Evolutionary conservation across 768 basidiomycete genomes (phyloP).

Genomic region (Panaeolus papilionaceus): DNA sequence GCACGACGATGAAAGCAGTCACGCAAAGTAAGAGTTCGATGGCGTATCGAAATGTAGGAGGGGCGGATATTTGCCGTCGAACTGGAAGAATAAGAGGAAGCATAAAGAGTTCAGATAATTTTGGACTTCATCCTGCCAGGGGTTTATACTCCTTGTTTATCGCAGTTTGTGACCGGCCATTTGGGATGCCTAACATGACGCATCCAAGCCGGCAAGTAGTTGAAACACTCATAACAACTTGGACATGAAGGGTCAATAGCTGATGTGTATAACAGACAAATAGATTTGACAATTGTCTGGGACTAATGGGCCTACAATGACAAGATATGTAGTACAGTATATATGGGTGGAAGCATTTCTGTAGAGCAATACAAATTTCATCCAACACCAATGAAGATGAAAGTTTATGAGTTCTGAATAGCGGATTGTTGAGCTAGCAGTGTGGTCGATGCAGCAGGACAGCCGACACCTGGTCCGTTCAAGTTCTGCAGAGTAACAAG

Average conservation of each 20-base stretch:
- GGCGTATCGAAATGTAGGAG: not conserved
- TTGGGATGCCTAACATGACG: too few species aligned
- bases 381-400: slow-evolving; percentile 12
- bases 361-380: slow-evolving; percentile 34
- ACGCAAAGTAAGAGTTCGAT: not conserved
- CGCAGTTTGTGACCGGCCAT: not conserved
- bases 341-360: not conserved
- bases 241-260: not conserved
- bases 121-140: not conserved
- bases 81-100: not conserved
- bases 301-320: not conserved
- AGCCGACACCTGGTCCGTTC: slow-evolving; percentile 70
- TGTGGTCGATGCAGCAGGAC: slow-evolving; percentile 68
- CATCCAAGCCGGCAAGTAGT: too few species aligned
- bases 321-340: not conserved
- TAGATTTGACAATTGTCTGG: not conserved
- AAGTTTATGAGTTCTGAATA: slow-evolving; percentile 26
- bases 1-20: not conserved
- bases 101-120: not conserved
- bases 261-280: not conserved
- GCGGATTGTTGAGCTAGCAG: slow-evolving; percentile 47
- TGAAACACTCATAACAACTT: too few species aligned
- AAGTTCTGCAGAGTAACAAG: slow-evolving; percentile 76
- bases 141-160: not conserved
- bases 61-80: not conserved